These are phyloP conservation scores for Bipolaris gigantea DNA, from an alignment of 2,329 filamentous ascomycete genomes.

Conservation along the genomic window DNA sequence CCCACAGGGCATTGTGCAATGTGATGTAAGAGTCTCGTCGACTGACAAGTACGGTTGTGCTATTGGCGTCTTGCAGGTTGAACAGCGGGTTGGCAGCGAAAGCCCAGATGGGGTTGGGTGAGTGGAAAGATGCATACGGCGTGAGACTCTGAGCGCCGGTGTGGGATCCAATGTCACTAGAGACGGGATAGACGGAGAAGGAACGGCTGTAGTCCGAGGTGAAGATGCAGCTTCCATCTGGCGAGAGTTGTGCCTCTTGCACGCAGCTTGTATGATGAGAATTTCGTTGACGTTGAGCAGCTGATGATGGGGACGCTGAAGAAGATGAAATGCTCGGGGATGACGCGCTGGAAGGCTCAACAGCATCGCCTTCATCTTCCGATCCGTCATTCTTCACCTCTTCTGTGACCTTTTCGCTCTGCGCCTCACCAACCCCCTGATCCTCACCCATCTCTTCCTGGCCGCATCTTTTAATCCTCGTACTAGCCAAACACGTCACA, in stretches of 20 bases:
- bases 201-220: conserved; percentile 57
- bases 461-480: conserved; percentile 7
- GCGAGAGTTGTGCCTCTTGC: conserved; percentile 37
- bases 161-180: conserved; percentile 13
- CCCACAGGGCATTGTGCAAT: conserved; percentile 58
- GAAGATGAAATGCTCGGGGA: not conserved
- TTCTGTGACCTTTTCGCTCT: not conserved
- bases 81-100: conserved; percentile 60
- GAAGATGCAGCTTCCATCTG: conserved; percentile 61
- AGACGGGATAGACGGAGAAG: conserved; percentile 53
- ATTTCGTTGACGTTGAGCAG: not conserved
- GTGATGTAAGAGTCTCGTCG: conserved; percentile 59
- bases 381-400: not conserved
- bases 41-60: conserved; percentile 56
- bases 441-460: conserved; percentile 1
- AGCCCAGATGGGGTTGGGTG: conserved; percentile 56
- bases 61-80: conserved; percentile 54
- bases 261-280: conserved; percentile 28
- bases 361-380: not conserved
- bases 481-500: conserved; percentile 29
- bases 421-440: not conserved
- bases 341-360: not conserved
- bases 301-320: not conserved
- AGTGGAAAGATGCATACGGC: conserved; percentile 52
- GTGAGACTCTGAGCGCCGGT: conserved; percentile 34